Percentiles rank a stretch among this genome's conserved stretches.
These are phyloP conservation scores for Kingdonia uniflora DNA, from an alignment of 164 flowering plant species.

Conservation along the genomic window DNA sequence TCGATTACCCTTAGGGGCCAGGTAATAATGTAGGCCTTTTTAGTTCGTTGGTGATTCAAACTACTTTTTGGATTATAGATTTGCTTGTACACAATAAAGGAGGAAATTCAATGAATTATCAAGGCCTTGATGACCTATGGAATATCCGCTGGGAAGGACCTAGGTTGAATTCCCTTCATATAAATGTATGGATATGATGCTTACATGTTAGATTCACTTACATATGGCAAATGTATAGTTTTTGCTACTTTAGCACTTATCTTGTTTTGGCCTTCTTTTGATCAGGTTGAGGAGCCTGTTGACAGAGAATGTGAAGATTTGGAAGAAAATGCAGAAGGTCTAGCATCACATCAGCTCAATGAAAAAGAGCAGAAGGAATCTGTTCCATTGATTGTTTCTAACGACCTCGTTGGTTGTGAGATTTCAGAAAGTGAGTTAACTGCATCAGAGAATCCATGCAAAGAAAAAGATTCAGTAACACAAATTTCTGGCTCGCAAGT, in stretches of 20 bases:
- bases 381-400: slow-evolving; percentile 14
- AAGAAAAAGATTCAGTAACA: slow-evolving; percentile 16
- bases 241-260: too few relatives aligned
- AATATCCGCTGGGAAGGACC: too few relatives aligned
- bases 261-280: slow-evolving; percentile 2
- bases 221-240: too few relatives aligned
- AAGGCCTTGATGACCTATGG: too few relatives aligned
- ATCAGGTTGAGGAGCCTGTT: slow-evolving; percentile 23
- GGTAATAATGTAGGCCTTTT: slow-evolving; percentile 23
- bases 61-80: too few relatives aligned
- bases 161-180: too few relatives aligned
- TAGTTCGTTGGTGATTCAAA: too few relatives aligned
- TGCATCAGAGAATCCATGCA: slow-evolving; percentile 7
- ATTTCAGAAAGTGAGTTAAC: slow-evolving; percentile 14
- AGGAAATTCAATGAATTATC: too few relatives aligned
- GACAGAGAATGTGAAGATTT: slow-evolving; percentile 14
- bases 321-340: slow-evolving; percentile 14
- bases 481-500: slow-evolving; percentile 25
- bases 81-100: too few relatives aligned
- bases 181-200: too few relatives aligned
- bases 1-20: slow-evolving; percentile 18
- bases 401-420: slow-evolving; percentile 17
- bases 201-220: too few relatives aligned
- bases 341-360: slow-evolving; percentile 13
- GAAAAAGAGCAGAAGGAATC: slow-evolving; percentile 19